These are phyloP conservation scores for Eremothecium coryli DNA, from an alignment of 1,139 yeast genomes.

Conservation along the genomic window DNA sequence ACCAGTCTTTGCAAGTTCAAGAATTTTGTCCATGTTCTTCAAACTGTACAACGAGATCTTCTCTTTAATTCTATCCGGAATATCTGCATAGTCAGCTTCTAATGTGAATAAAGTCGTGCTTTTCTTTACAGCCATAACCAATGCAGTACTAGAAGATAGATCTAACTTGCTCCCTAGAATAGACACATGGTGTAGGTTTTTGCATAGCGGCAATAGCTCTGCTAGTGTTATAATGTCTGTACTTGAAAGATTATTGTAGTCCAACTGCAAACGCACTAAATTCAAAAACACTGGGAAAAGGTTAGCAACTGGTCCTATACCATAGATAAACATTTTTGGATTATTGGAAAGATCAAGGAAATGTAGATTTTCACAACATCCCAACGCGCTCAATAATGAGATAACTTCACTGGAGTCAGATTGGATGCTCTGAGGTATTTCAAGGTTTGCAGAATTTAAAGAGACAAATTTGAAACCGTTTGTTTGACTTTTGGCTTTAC, in stretches of 20 bases:
- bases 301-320: slow-evolving; percentile 35
- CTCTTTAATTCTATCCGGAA: slow-evolving; percentile 45
- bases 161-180: slow-evolving; percentile 51
- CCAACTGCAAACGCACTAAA: slow-evolving; percentile 51
- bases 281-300: slow-evolving; percentile 52
- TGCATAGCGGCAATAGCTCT: slow-evolving; percentile 54
- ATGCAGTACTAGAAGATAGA: slow-evolving; percentile 42
- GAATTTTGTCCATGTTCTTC: slow-evolving; percentile 54
- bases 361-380: slow-evolving; percentile 45
- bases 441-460: slow-evolving; percentile 43
- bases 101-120: slow-evolving; percentile 51
- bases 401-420: slow-evolving; percentile 27
- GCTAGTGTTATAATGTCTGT: slow-evolving; percentile 46
- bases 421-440: slow-evolving; percentile 28
- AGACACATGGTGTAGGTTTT: slow-evolving; percentile 49
- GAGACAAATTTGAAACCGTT: slow-evolving; percentile 39
- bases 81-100: slow-evolving; percentile 50
- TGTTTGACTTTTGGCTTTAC: slow-evolving; percentile 21
- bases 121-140: slow-evolving; percentile 49
- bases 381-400: slow-evolving; percentile 28
- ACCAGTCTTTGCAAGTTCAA: slow-evolving; percentile 11
- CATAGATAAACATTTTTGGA: slow-evolving; percentile 44
- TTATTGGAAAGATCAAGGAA: slow-evolving; percentile 65
- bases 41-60: slow-evolving; percentile 57
- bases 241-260: slow-evolving; percentile 45